Evolutionary conservation across 345 rosid species (phyloP).

Genomic region (Litchi chinensis): DNA sequence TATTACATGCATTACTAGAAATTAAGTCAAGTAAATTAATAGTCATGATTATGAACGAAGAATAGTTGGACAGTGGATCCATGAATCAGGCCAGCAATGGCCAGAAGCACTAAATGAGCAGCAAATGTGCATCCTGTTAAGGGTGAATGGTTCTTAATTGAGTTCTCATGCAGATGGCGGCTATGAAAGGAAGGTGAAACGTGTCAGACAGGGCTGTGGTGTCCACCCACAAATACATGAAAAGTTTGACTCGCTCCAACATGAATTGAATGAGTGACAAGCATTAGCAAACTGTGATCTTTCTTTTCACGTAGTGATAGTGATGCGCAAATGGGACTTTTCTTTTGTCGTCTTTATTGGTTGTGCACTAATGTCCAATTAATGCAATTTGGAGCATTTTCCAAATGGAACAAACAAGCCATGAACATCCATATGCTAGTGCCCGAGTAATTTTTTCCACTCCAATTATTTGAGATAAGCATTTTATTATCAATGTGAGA

Average conservation of each 20-base stretch:
- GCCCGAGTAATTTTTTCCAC: too few relatives aligned
- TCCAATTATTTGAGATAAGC: neutral
- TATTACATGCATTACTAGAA: too few relatives aligned
- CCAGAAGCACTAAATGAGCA: neutral
- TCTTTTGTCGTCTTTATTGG: neutral
- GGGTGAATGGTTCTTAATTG: neutral
- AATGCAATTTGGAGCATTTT: neutral
- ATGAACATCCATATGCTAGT: neutral
- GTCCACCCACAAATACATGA: neutral
- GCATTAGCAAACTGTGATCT: neutral
- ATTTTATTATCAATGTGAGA: neutral
- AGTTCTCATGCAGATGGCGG: neutral
- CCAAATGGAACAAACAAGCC: neutral
- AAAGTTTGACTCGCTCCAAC: neutral
- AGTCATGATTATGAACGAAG: too few relatives aligned
- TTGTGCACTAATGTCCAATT: neutral
- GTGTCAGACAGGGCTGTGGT: neutral
- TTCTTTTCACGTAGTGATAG: neutral
- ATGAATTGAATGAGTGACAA: neutral
- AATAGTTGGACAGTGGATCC: neutral
- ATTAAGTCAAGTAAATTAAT: too few relatives aligned
- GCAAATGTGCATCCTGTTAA: neutral
- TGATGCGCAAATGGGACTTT: neutral
- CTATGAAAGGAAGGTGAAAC: neutral
- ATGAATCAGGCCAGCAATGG: constrained; percentile 2